Conservation (phyloP, 2,329 filamentous ascomycete genomes). For the Arthrobotrys entomopaga region DNA sequence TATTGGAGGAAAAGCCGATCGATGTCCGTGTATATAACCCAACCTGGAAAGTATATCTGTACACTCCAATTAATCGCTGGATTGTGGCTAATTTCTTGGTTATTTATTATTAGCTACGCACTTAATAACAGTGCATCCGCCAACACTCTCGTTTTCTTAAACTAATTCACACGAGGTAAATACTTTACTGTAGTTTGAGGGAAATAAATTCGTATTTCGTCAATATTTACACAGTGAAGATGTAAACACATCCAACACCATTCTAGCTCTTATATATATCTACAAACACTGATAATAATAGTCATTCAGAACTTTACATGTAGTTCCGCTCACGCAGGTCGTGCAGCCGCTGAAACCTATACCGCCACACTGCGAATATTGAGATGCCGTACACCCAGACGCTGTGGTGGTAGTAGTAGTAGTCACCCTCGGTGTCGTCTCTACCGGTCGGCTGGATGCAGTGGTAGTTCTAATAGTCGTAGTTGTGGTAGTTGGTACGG, state of each 20-base stretch:
- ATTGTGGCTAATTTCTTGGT: too few species aligned
- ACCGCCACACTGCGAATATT: slow-evolving; percentile 57
- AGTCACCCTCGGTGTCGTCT: slow-evolving; percentile 23
- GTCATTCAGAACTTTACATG: slow-evolving; percentile 57
- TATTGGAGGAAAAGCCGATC: too few species aligned
- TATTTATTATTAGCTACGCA: too few species aligned
- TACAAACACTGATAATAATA: slow-evolving; percentile 55
- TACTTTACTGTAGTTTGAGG: neutral
- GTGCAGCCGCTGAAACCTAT: slow-evolving; percentile 59
- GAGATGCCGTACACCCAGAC: neutral
- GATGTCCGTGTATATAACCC: too few species aligned
- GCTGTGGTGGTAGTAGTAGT: neutral
- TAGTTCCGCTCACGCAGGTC: slow-evolving; percentile 59
- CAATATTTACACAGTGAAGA: too few species aligned
- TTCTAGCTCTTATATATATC: neutral
- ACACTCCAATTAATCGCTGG: too few species aligned
- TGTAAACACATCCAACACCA: too few species aligned
- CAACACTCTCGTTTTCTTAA: too few species aligned
- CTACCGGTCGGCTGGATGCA: slow-evolving; percentile 55
- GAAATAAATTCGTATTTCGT: too few species aligned
- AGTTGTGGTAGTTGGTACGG: slow-evolving; percentile 52
- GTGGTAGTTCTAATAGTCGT: slow-evolving; percentile 55
- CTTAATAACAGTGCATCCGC: too few species aligned
- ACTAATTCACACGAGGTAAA: too few species aligned
- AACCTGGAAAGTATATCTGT: too few species aligned